Evolutionary conservation across 495 filamentous ascomycete species (phyloP).

Genomic region (Hypomontagnella monticulosa): DNA sequence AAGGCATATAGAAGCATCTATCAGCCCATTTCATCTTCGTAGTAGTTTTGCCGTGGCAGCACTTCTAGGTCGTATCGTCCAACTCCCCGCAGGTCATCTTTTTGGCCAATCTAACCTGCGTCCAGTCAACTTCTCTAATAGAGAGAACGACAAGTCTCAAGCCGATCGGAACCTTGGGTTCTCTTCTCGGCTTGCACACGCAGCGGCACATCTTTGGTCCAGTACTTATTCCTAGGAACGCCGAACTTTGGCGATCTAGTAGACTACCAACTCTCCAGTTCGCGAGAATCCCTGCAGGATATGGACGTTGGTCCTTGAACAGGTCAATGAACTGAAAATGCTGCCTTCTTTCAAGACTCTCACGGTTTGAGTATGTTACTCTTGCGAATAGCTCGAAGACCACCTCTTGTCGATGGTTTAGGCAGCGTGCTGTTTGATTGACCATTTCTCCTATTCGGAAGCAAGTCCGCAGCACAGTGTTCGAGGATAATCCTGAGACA

Average conservation of each 20-base stretch:
- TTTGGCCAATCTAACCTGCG: constrained; percentile 57
- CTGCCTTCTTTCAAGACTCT: constrained; percentile 55
- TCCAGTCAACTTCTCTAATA: constrained; percentile 64
- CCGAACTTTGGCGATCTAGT: constrained; percentile 57
- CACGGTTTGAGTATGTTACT: constrained; percentile 63
- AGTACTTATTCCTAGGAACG: constrained; percentile 47
- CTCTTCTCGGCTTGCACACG: constrained; percentile 61
- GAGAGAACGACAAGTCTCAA: constrained; percentile 61
- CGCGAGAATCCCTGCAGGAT: constrained; percentile 58
- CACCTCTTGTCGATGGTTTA: constrained; percentile 50
- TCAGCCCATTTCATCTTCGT: constrained; percentile 11
- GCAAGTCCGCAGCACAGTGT: constrained; percentile 62
- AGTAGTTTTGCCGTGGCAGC: constrained; percentile 5
- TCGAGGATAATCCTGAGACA: constrained; percentile 60
- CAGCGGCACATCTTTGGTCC: constrained; percentile 60
- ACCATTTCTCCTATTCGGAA: constrained; percentile 69
- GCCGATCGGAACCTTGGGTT: constrained; percentile 46
- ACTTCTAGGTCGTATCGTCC: constrained; percentile 2
- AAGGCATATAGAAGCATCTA: not conserved
- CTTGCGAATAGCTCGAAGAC: constrained; percentile 68
- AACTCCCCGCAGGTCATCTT: constrained; percentile 36
- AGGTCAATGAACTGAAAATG: constrained; percentile 68
- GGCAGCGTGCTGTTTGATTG: constrained; percentile 52
- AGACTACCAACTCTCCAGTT: constrained; percentile 59
- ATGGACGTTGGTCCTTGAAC: constrained; percentile 64